Base-by-base conservation (phyloP, 805 yeast genomes). In the Metschnikowia henanensis region DNA sequence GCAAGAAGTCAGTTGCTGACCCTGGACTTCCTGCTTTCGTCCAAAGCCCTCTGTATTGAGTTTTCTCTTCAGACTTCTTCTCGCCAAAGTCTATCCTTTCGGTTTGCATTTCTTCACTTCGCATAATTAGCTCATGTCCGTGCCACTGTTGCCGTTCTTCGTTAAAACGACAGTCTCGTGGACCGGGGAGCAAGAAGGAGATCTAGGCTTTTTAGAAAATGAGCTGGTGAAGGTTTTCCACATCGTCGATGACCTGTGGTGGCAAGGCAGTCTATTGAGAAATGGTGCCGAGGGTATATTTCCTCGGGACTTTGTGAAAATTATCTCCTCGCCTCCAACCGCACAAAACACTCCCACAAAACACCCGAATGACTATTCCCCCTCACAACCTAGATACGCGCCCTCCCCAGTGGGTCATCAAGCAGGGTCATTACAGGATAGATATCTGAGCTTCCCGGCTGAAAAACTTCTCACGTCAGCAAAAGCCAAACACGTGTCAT, bases 191-290 rank as follows among this genome's bases (percentile, higher is more conserved):
- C 81, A 86, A 56, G 87, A 83, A 43, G 85, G 87, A 35, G 97
- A 94, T 59, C 72, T 94, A 33, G 98, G 98, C 0, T 94, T 94
- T 61, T 76, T 91, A 17, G 98, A 94, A 66, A 96, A 95, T 39
- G 98, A 94, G 59, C 70, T 87, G 39, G 87, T 94, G 54, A 96
- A 89, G 50, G 95, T 94, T 4, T 77, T 82, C 40, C 74, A 81
- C 46, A 68, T 80, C 9, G 87, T 92, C 4, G 95, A 94, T 59
- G 96, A 95, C 16, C 83, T 83, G 56, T 89, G 96, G 95, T 90
- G 92, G 85, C 87, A 81, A 56, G 99, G 99, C 2, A 72, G 76
- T 48, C 75, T 92, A 43, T 68, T 81, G 51, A 75, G 98, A 58
- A 90, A 88, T 65, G 87, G 82, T 49, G 80, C 87, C 53, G 79